These are phyloP conservation scores for Boletellus ananiceps DNA, from an alignment of 768 basidiomycete genomes.

Conservation along the genomic window DNA sequence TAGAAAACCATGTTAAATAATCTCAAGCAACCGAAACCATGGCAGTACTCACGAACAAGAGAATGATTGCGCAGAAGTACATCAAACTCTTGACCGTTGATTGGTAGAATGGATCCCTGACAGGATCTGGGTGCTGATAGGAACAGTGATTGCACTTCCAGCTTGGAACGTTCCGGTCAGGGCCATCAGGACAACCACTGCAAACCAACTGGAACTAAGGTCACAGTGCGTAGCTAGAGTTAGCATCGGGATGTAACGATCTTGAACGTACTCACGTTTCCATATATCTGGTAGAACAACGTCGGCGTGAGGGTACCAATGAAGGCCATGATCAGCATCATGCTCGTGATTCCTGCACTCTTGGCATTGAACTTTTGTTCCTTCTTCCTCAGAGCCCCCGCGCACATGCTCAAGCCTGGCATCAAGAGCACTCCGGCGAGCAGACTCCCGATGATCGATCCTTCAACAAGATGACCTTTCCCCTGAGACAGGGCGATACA, in stretches of 20 bases:
- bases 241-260: not conserved
- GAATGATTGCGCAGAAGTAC: constrained; percentile 90
- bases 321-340: constrained; percentile 99
- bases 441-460: constrained; percentile 91
- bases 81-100: constrained; percentile 91
- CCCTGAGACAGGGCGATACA: constrained; percentile 82
- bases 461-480: constrained; percentile 94
- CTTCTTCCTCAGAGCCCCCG: constrained; percentile 82
- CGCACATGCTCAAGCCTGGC: constrained; percentile 96
- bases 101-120: constrained; percentile 93
- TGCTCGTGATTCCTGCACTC: constrained; percentile 96
- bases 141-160: constrained; percentile 93
- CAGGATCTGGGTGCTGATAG: constrained; percentile 92
- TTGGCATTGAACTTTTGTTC: constrained; percentile 99
- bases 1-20: constrained; percentile 28
- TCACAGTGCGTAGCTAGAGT: constrained; percentile 13
- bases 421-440: constrained; percentile 94
- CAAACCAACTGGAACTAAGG: constrained; percentile 82
- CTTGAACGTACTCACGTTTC: constrained; percentile 63
- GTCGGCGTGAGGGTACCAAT: constrained; percentile 95
- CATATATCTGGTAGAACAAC: constrained; percentile 96
- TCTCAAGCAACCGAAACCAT: not conserved
- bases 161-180: constrained; percentile 25
- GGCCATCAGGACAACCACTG: constrained; percentile 61
- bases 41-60: constrained; percentile 70